Conservation (phyloP, 352 stramenopile species). For the Phytopythium cucurbitacearum region DNA sequence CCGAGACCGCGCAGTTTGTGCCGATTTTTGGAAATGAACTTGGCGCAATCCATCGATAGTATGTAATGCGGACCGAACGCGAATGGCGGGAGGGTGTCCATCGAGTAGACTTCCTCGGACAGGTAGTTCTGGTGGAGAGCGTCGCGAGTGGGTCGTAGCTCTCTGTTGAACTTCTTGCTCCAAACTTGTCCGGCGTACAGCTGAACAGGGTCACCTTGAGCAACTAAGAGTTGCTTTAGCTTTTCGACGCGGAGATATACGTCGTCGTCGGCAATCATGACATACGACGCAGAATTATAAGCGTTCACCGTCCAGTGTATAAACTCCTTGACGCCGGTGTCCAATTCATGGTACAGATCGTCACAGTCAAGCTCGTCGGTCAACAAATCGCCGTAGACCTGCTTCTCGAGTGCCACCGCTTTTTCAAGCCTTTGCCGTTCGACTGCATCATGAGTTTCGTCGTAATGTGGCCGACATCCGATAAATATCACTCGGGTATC, state of each 20-base stretch:
- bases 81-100: conserved; percentile 27
- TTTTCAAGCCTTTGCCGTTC: conserved; percentile 7
- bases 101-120: conserved; percentile 19
- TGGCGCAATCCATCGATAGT: conserved; percentile 38
- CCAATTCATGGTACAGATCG: conserved; percentile 29
- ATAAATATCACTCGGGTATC: conserved; percentile 33
- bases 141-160: conserved; percentile 18
- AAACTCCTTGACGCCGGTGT: conserved; percentile 35
- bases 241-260: conserved; percentile 36
- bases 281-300: conserved; percentile 22
- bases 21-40: conserved; percentile 33
- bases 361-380: conserved; percentile 33
- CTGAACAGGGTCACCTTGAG: conserved; percentile 8
- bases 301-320: conserved; percentile 6
- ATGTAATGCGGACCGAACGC: conserved; percentile 41
- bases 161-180: conserved; percentile 16
- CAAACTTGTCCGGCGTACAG: conserved; percentile 39
- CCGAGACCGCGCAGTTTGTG: conserved; percentile 17
- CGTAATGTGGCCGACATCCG: conserved; percentile 18
- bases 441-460: neutral
- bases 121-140: conserved; percentile 27
- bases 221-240: neutral
- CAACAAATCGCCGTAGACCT: conserved; percentile 29
- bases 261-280: conserved; percentile 61
- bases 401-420: conserved; percentile 23